Percentiles rank a stretch among this genome's conserved stretches.
Conservation (phyloP, 495 filamentous ascomycete species). For the Aspergillus conjunctus region DNA sequence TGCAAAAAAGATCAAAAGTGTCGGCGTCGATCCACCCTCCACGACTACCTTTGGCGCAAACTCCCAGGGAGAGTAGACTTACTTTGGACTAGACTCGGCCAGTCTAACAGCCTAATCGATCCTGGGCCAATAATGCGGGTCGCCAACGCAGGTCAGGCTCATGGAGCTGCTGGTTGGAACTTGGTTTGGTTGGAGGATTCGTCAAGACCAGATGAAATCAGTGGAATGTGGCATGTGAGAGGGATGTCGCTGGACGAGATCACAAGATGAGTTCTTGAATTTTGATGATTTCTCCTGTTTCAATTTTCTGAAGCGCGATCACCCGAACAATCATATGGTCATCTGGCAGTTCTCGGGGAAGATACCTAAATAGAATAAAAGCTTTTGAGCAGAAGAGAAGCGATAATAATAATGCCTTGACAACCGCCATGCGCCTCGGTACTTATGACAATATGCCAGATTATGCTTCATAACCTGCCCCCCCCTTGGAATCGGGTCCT, state of each 20-base stretch:
- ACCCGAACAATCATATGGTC: neutral
- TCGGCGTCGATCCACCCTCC: neutral
- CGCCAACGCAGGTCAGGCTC: neutral
- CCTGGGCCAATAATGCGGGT: conserved; percentile 2
- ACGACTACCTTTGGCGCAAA: neutral
- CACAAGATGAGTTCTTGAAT: neutral
- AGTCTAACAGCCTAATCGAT: conserved; percentile 8
- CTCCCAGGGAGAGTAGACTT: neutral
- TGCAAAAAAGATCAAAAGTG: conserved; percentile 3
- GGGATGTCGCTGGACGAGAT: neutral
- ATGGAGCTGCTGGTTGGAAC: no score
- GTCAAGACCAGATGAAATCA: neutral
- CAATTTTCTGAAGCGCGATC: neutral
- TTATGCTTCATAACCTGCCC: neutral
- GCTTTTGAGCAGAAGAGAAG: neutral
- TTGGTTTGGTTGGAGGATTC: neutral
- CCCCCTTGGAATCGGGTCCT: no score
- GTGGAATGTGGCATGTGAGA: conserved; percentile 3
- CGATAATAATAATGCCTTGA: neutral
- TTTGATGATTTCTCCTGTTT: neutral
- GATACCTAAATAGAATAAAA: neutral
- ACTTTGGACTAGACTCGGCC: neutral
- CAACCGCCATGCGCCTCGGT: neutral
- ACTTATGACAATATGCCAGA: neutral
- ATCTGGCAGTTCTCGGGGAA: neutral